Evolutionary conservation across 305 asterid species (phyloP).

Genomic region (Rubia tinctorum): DNA sequence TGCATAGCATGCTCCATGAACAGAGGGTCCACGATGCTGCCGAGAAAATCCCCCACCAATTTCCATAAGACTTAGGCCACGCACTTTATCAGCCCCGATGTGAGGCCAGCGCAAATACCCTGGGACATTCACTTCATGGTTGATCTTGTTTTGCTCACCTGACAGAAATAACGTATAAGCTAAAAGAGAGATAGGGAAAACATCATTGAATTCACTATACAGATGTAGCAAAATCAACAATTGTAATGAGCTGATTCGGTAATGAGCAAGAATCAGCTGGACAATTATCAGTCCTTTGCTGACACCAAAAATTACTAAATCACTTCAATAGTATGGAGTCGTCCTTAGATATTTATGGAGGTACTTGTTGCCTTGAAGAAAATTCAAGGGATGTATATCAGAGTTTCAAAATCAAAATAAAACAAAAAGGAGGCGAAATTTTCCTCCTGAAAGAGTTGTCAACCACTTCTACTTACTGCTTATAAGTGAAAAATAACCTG

Average conservation of each 20-base stretch:
- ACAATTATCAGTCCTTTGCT: not conserved
- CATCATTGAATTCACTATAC: not conserved
- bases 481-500: conserved; percentile 86
- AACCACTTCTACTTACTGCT: conserved; percentile 43
- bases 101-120: conserved; percentile 96
- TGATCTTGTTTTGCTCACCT: conserved; percentile 63
- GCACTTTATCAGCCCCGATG: conserved; percentile 90
- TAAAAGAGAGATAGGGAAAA: not conserved
- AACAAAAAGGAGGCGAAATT: not conserved
- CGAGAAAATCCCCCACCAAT: conserved; percentile 95
- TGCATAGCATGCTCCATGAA: conserved; percentile 88
- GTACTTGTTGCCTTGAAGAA: not conserved
- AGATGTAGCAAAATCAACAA: not conserved
- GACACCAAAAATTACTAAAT: not conserved
- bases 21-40: conserved; percentile 95
- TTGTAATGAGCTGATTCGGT: not conserved
- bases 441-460: not conserved
- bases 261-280: not conserved
- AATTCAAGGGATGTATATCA: not conserved
- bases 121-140: conserved; percentile 46
- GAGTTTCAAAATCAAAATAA: not conserved
- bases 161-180: conserved; percentile 19
- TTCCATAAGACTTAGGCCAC: conserved; percentile 88
- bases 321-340: not conserved
- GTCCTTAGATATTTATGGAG: not conserved